These are phyloP conservation scores for Neophaeococcomyces mojaviensis DNA, from an alignment of 2,329 filamentous ascomycete species.

Conservation along the genomic window DNA sequence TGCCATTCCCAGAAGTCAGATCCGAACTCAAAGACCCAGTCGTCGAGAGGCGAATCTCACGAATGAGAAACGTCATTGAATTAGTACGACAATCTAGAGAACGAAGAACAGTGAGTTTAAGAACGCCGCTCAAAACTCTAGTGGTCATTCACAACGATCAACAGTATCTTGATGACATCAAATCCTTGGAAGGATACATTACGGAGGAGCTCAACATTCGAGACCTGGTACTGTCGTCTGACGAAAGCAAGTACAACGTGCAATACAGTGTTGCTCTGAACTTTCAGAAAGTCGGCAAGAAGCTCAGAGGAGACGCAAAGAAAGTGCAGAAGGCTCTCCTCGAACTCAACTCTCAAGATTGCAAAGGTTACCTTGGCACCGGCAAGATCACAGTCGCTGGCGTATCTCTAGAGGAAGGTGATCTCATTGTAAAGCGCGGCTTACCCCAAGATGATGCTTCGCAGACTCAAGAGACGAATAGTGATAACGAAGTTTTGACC, in stretches of 20 bases:
- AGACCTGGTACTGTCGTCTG: slow-evolving; percentile 72
- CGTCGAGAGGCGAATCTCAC: slow-evolving; percentile 75
- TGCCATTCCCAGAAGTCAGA: slow-evolving; percentile 80
- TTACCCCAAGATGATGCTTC: slow-evolving; percentile 65
- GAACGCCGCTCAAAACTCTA: slow-evolving; percentile 82
- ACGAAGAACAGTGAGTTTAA: slow-evolving; percentile 73
- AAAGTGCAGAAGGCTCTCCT: slow-evolving; percentile 89
- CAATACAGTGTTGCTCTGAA: slow-evolving; percentile 85
- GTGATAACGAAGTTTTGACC: slow-evolving; percentile 80
- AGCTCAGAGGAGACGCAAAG: slow-evolving; percentile 88
- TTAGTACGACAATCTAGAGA: slow-evolving; percentile 80
- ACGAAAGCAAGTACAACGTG: slow-evolving; percentile 87
- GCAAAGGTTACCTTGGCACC: slow-evolving; percentile 66
- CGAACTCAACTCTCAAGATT: slow-evolving; percentile 66
- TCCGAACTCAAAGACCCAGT: slow-evolving; percentile 79
- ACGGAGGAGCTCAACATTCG: slow-evolving; percentile 85
- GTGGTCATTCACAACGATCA: slow-evolving; percentile 79
- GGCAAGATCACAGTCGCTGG: slow-evolving; percentile 77
- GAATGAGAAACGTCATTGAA: slow-evolving; percentile 96
- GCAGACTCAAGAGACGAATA: slow-evolving; percentile 75
- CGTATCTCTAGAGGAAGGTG: slow-evolving; percentile 72
- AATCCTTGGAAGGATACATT: slow-evolving; percentile 79
- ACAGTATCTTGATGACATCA: slow-evolving; percentile 78
- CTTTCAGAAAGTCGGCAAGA: slow-evolving; percentile 92
- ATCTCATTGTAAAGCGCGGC: slow-evolving; percentile 74